phyloP scores from a whole-genome alignment of 768 basidiomycete genomes.

The Rhodotorula graminis region DNA sequence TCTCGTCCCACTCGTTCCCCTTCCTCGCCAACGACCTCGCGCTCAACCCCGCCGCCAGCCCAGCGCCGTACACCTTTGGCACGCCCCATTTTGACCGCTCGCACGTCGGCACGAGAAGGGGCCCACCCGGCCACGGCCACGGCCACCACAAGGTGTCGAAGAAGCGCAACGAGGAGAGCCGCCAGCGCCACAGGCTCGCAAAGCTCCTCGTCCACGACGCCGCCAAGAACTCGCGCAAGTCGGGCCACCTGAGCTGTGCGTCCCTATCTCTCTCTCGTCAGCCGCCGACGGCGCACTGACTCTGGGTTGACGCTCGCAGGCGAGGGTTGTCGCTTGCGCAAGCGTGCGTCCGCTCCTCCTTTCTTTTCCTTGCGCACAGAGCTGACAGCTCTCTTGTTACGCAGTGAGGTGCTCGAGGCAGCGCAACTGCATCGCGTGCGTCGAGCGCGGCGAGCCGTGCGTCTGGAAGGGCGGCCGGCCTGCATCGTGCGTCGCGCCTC shows the following conservation, averaged over 20 bases:
- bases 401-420: slow-evolving; percentile 13
- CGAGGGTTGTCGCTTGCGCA: slow-evolving; percentile 7
- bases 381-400: not conserved
- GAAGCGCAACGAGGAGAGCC: not conserved
- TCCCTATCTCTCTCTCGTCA: not conserved
- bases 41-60: too few species aligned
- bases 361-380: too few species aligned
- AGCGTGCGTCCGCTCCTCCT: not conserved
- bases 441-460: not conserved
- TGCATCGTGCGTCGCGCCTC: not conserved
- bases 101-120: too few species aligned
- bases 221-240: too few species aligned
- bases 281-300: too few species aligned
- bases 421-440: not conserved
- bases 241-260: not conserved
- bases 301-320: slow-evolving; percentile 2
- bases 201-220: not conserved
- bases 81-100: too few species aligned
- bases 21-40: too few species aligned
- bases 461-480: slow-evolving; percentile 8
- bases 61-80: too few species aligned
- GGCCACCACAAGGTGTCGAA: too few species aligned
- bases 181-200: not conserved
- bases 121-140: too few species aligned
- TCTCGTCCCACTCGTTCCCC: too few species aligned